Conservation (phyloP, 495 filamentous ascomycete genomes). For the Aspergillus saccharolyticus region DNA sequence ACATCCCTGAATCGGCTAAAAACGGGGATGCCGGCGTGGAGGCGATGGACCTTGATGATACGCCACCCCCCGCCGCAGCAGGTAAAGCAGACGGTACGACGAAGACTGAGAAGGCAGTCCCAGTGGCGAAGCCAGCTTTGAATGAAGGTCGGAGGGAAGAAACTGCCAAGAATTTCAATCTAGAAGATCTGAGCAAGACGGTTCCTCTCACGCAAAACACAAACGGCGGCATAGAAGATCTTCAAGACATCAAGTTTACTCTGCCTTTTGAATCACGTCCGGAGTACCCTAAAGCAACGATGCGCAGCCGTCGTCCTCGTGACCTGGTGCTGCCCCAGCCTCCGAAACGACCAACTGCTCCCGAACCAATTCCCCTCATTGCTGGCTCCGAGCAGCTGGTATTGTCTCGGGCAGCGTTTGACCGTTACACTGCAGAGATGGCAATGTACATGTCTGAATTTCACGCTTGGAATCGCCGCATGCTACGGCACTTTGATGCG, state of each 20-base stretch:
- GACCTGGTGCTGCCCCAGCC: conserved; percentile 55
- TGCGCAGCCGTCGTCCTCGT: conserved; percentile 28
- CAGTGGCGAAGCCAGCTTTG: conserved; percentile 22
- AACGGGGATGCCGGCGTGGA: conserved; percentile 24
- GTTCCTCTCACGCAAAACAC: conserved; percentile 56
- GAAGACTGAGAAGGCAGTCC: not conserved
- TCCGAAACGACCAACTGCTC: conserved; percentile 51
- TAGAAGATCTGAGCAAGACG: conserved; percentile 61
- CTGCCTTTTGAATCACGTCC: conserved; percentile 71
- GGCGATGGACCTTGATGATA: conserved; percentile 50
- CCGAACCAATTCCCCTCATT: conserved; percentile 15
- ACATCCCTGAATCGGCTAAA: conserved; percentile 9
- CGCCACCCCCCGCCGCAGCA: conserved; percentile 18
- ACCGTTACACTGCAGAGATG: conserved; percentile 58
- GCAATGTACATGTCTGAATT: conserved; percentile 64
- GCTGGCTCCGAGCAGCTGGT: conserved; percentile 24
- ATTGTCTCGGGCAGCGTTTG: conserved; percentile 46
- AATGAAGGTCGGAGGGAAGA: conserved; percentile 37
- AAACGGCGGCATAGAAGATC: conserved; percentile 53
- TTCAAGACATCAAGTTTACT: conserved; percentile 59
- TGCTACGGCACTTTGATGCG: conserved; percentile 62
- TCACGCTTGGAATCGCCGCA: conserved; percentile 57
- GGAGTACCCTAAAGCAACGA: conserved; percentile 23
- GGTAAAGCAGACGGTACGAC: conserved; percentile 6
- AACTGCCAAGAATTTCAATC: conserved; percentile 41